Evolutionary conservation across 208 protist genomes (phyloP), one percentile per base, ranked within the genome.

Genomic region (Wallacemonas rigidus): DNA sequence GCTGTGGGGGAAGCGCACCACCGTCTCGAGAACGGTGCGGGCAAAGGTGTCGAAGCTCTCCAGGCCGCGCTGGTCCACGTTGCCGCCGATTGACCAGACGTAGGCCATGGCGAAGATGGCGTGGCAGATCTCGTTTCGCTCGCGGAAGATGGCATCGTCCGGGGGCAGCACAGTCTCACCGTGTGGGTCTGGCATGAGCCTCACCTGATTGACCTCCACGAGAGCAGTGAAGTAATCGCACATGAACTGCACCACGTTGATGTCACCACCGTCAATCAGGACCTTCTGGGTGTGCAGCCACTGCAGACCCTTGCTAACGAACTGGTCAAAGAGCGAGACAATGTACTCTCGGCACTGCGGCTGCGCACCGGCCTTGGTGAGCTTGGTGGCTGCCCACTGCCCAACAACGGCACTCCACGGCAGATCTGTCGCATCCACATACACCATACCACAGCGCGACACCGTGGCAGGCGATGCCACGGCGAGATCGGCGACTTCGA

Each of bases 401-500:
- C 72, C 69, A 4, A 98, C 95, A 47, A 93, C 83, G 6, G 96
- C 91, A n/a, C 72, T 72, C 94, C 97, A 99, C 41, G 97, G 97
- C 58, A 99, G 76, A 65, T 98, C 95, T 15, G 76, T 74, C 4
- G 89, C 76, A 67, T 98, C 91, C 4, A 99, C 91, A 78, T 98
- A 99, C 40, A 99, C 98, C 97, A 99, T 99, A 65, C 98, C 98
- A 74, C 98, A 99, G 26, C 98, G 92, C 14, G 95, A 98, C 40
- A 99, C 98, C 53, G 98, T 99, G 17, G 98, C 98, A 6, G 98
- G 98, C 39, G 98, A 99, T 6, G 98, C 98, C 7, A 99, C 97
- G 47, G 95, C 83, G 1, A 99, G 87, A 79, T 99, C 98, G 3
- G 90, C 89, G 26, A 99, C 97, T 79, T 99, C 98, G 71, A 99